These are phyloP conservation scores for Tetraselmis striata DNA, from an alignment of 139 green algal genomes.

Conservation along the genomic window DNA sequence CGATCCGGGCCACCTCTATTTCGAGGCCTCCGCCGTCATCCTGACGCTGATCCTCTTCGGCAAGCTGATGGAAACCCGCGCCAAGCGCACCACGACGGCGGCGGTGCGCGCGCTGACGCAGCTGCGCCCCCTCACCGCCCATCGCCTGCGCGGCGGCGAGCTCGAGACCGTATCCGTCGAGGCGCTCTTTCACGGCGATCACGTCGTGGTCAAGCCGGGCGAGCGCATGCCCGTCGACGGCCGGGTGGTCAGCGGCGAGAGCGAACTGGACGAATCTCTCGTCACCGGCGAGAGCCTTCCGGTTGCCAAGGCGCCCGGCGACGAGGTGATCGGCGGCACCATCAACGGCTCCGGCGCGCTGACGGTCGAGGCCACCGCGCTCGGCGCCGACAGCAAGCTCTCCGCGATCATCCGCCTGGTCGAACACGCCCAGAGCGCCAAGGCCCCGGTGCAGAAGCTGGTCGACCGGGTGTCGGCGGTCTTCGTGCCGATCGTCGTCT, in stretches of 20 bases:
- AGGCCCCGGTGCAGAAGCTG: constrained; percentile 39
- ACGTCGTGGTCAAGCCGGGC: constrained; percentile 16
- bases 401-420: constrained; percentile 45
- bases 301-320: constrained; percentile 24
- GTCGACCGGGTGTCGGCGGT: constrained; percentile 20
- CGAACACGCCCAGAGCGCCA: constrained; percentile 42
- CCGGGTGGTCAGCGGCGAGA: constrained; percentile 23
- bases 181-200: too few species aligned
- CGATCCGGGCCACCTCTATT: constrained; percentile 16
- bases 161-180: too few species aligned
- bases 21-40: constrained; percentile 47
- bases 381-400: constrained; percentile 9
- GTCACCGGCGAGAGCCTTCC: constrained; percentile 46
- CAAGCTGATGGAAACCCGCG: constrained; percentile 43
- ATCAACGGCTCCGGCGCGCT: constrained; percentile 33
- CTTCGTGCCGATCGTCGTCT: constrained; percentile 40
- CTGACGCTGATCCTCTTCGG: constrained; percentile 55
- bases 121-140: background rate
- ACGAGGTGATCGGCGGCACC: constrained; percentile 36
- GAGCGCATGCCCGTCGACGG: constrained; percentile 32
- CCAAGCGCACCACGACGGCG: constrained; percentile 27
- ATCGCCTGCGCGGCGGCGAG: too few species aligned
- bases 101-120: constrained; percentile 14
- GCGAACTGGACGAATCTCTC: constrained; percentile 47
- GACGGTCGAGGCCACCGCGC: constrained; percentile 11